Conservation (phyloP, 1,139 yeast species). For the Saccharomycopsis crataegensis region DNA sequence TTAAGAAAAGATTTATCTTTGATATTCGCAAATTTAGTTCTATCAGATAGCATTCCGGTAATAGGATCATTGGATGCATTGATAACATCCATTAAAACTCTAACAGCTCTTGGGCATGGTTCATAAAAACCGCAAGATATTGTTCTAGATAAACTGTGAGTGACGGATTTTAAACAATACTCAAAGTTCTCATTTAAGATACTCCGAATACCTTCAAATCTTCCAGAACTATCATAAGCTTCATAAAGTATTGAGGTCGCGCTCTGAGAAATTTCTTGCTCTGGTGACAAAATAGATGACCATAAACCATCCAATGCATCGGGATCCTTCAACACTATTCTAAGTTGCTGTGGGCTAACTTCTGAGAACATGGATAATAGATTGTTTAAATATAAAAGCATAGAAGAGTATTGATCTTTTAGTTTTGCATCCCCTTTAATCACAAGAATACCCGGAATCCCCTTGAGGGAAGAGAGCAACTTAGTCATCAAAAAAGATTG, state of each 20-base stretch:
- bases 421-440: conserved; percentile 2
- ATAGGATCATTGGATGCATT: conserved; percentile 61
- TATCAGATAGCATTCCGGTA: conserved; percentile 39
- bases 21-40: conserved; percentile 20
- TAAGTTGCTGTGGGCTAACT: conserved; percentile 39
- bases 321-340: conserved; percentile 32
- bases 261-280: conserved; percentile 47
- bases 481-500: conserved; percentile 2
- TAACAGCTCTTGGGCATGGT: conserved; percentile 69
- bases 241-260: conserved; percentile 70
- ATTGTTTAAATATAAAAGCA: conserved; percentile 4
- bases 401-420: neutral
- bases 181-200: conserved; percentile 39
- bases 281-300: conserved; percentile 61
- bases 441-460: conserved; percentile 7
- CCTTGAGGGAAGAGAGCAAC: conserved; percentile 9
- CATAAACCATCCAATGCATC: conserved; percentile 48
- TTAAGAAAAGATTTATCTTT: conserved; percentile 26
- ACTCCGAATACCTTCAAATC: conserved; percentile 62
- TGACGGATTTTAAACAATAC: conserved; percentile 42
- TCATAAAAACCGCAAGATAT: conserved; percentile 49
- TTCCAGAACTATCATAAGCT: conserved; percentile 67
- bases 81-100: conserved; percentile 68
- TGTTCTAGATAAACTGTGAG: conserved; percentile 39
- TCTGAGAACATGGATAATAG: conserved; percentile 28